A percentile compares a stretch with the other conserved stretches of the same genome.
These are phyloP conservation scores for Penicillium ucsense DNA, from an alignment of 495 filamentous ascomycete species.

Conservation along the genomic window DNA sequence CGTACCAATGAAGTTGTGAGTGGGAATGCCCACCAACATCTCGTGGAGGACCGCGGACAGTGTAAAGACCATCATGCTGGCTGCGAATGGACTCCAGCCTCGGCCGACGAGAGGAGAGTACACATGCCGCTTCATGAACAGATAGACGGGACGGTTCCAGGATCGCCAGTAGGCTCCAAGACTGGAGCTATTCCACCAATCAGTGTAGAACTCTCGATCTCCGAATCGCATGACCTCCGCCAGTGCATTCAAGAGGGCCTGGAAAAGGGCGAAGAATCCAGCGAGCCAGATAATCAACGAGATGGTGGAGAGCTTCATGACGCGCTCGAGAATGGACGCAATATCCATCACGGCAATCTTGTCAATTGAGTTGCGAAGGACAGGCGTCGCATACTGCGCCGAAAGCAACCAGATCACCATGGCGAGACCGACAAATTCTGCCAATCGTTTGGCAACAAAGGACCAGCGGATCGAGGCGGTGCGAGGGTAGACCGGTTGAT, in stretches of 20 bases:
- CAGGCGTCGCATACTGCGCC: slow-evolving; percentile 86
- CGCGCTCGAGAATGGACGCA: slow-evolving; percentile 72
- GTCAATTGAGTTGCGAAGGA: slow-evolving; percentile 78
- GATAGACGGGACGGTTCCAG: slow-evolving; percentile 96
- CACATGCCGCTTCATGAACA: slow-evolving; percentile 90
- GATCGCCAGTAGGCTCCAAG: slow-evolving; percentile 86
- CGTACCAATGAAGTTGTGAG: slow-evolving; percentile 85
- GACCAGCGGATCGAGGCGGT: slow-evolving; percentile 66
- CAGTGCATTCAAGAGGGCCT: slow-evolving; percentile 77
- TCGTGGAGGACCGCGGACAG: slow-evolving; percentile 86
- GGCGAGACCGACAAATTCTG: slow-evolving; percentile 61
- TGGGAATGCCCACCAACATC: slow-evolving; percentile 86
- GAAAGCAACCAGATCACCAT: slow-evolving; percentile 89
- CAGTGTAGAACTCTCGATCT: slow-evolving; percentile 88
- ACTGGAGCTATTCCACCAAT: slow-evolving; percentile 93
- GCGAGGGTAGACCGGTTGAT: slow-evolving; percentile 92
- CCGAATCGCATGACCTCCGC: slow-evolving; percentile 86
- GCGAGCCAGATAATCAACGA: slow-evolving; percentile 91
- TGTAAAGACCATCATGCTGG: slow-evolving; percentile 71
- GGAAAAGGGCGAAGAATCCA: slow-evolving; percentile 94
- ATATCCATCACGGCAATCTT: slow-evolving; percentile 75
- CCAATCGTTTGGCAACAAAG: slow-evolving; percentile 74
- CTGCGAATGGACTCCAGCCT: slow-evolving; percentile 57
- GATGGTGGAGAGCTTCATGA: slow-evolving; percentile 92
- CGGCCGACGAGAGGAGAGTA: slow-evolving; percentile 76